Conservation (phyloP, 2,329 filamentous ascomycete species). For the Rhexocercosporidium sp. region DNA sequence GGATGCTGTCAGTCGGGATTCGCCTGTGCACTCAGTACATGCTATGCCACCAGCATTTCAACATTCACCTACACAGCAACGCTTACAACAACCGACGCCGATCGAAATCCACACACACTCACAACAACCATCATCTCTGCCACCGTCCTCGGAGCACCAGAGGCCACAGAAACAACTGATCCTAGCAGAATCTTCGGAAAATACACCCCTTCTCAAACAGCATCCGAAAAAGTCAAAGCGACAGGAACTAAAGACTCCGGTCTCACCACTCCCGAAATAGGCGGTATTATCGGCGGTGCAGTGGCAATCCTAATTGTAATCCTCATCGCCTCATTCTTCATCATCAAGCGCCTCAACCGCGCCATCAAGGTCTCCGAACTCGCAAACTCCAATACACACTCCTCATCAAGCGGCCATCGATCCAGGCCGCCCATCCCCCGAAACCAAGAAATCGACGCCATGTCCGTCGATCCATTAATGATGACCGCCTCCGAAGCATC, state of each 20-base stretch:
- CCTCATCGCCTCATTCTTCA: constrained; percentile 52
- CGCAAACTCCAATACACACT: constrained; percentile 26
- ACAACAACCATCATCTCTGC: constrained; percentile 46
- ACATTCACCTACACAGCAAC: constrained; percentile 52
- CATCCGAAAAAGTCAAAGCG: constrained; percentile 36
- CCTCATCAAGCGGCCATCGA: constrained; percentile 25
- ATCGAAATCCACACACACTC: constrained; percentile 47
- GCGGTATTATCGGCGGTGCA: constrained; percentile 59
- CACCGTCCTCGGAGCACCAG: constrained; percentile 45
- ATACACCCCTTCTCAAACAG: constrained; percentile 26
- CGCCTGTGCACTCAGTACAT: constrained; percentile 53
- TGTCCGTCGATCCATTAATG: constrained; percentile 41
- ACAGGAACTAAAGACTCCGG: constrained; percentile 45
- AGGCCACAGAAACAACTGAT: constrained; percentile 29
- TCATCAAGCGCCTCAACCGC: constrained; percentile 54
- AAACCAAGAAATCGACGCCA: constrained; percentile 30
- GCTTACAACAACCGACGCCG: constrained; percentile 52
- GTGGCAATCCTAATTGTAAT: constrained; percentile 54
- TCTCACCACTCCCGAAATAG: constrained; percentile 47
- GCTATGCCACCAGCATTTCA: constrained; percentile 53
- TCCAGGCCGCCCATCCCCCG: constrained; percentile 15
- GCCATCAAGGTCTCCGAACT: constrained; percentile 44
- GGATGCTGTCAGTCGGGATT: constrained; percentile 59
- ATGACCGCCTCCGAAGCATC: constrained; percentile 32
- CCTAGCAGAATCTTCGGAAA: constrained; percentile 29